Percentiles rank a stretch among this genome's conserved stretches.
Evolutionary conservation across 768 basidiomycete species (phyloP).

Genomic region (Suillus luteus): DNA sequence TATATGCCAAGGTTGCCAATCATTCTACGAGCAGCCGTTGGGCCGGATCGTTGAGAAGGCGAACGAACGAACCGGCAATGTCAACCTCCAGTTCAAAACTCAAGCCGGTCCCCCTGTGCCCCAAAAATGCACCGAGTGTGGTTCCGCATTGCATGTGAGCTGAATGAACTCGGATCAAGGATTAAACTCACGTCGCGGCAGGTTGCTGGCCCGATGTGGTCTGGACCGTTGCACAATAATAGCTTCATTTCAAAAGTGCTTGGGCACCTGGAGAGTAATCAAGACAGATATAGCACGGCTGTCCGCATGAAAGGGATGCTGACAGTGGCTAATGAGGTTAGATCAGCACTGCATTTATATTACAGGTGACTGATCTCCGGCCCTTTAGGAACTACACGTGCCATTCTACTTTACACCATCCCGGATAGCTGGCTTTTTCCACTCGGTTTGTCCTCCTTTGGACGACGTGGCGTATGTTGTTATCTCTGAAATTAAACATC

Average conservation of each 20-base stretch:
- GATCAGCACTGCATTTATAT: constrained; percentile 22
- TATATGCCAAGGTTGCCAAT: constrained; percentile 82
- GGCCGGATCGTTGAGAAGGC: constrained; percentile 68
- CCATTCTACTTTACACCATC: constrained; percentile 91
- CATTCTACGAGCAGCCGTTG: constrained; percentile 82
- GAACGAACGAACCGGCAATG: constrained; percentile 54
- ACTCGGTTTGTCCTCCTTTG: constrained; percentile 75
- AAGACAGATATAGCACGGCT: constrained; percentile 73
- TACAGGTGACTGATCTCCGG: constrained; percentile 5
- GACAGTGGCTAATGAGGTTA: constrained; percentile 82
- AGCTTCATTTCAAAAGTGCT: constrained; percentile 77
- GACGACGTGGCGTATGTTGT: constrained; percentile 70
- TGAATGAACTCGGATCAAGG: background rate
- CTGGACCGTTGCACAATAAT: constrained; percentile 78
- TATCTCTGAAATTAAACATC: background rate
- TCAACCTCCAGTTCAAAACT: constrained; percentile 71
- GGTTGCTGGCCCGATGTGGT: constrained; percentile 98
- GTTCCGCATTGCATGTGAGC: constrained; percentile 71
- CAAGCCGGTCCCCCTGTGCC: constrained; percentile 66
- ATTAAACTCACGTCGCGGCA: constrained; percentile 31
- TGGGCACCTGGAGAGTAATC: constrained; percentile 63
- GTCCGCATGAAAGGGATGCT: constrained; percentile 95
- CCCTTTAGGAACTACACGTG: constrained; percentile 63
- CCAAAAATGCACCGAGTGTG: constrained; percentile 81
- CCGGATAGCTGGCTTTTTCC: constrained; percentile 79